Evolutionary conservation across 345 rosid species (phyloP).

Genomic region (Citrus mangshanensis): DNA sequence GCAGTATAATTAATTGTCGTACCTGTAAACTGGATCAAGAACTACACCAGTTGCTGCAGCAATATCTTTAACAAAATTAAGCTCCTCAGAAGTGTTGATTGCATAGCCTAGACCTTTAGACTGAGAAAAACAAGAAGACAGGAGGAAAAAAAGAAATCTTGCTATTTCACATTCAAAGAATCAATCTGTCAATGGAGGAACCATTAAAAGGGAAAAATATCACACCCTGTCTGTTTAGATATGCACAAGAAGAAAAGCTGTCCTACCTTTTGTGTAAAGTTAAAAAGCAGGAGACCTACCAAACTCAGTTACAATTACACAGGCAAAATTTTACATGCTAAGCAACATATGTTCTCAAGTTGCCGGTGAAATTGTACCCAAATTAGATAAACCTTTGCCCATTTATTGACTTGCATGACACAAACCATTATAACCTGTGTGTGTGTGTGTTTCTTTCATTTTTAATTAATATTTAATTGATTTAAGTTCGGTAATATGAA

Average conservation of each 20-base stretch:
- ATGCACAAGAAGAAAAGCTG: neutral
- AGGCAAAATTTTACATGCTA: neutral
- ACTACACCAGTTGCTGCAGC: constrained; percentile 75
- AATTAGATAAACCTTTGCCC: neutral
- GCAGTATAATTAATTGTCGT: neutral
- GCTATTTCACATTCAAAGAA: neutral
- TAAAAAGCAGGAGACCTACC: neutral
- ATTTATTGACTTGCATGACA: neutral
- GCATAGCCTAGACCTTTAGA: constrained; percentile 94
- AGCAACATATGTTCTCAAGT: neutral
- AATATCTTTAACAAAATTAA: constrained; percentile 72
- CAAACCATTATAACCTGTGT: neutral
- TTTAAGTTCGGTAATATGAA: neutral
- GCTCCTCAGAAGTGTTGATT: constrained; percentile 72
- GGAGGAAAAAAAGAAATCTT: neutral
- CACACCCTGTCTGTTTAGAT: neutral
- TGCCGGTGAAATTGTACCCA: neutral
- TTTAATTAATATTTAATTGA: neutral
- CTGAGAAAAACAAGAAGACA: constrained; percentile 27
- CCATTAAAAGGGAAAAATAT: neutral
- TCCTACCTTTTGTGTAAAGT: neutral
- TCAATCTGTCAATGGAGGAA: no score
- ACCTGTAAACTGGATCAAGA: constrained; percentile 97
- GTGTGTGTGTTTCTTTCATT: neutral
- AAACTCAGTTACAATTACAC: neutral